Base-by-base conservation (phyloP, 345 rosid genomes). In the Citrus trifoliata region DNA sequence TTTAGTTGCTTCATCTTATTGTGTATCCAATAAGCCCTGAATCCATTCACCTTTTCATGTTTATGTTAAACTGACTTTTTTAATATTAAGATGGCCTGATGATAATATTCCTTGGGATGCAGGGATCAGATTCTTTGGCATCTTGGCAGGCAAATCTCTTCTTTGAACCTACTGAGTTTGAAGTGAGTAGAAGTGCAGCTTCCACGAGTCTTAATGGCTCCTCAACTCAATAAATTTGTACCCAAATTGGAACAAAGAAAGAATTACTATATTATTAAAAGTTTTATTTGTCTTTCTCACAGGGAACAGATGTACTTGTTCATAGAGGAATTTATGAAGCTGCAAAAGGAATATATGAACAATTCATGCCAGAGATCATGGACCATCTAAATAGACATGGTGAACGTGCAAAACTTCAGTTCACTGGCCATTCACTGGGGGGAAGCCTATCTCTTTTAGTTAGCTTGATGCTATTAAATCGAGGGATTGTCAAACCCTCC, bases 251-350 rank as follows among this genome's bases (percentile, higher is more conserved):
- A 58, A 61, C 25, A 51, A 46, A 53, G 33, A 30, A 72, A 22
- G 22, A 27, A 22, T 21, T n/a, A 40, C 14, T 18, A 22, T 30
- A 74, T 28, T 35, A 33, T 77, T 62, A 64, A 40, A 37, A 28
- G 60, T 70, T 37, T 61, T 6, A 64, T 21, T 7, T 40, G 32
- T 46, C 67, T 61, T n/a, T 61, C 21, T 76, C 65, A 62, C 86
- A 95, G 99, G 93, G 79, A 14, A 92, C 93, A 7, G 93, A 90
- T 66, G 95, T 88, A 72, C 84, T 92, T 76, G 98, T 93, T 77
- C 99, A 93, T 74, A 90, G 98, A 86, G 98, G 99, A 84, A 93
- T 95, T 79, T 91, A 95, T 59, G 97, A 93, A 86, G 99, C 93
- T 28, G 98, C 99, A 56, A 95, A 93, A 83, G 98, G 98, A 70